Base-by-base conservation (phyloP, 352 stramenopile species). In the Globisporangium apiculatum region DNA sequence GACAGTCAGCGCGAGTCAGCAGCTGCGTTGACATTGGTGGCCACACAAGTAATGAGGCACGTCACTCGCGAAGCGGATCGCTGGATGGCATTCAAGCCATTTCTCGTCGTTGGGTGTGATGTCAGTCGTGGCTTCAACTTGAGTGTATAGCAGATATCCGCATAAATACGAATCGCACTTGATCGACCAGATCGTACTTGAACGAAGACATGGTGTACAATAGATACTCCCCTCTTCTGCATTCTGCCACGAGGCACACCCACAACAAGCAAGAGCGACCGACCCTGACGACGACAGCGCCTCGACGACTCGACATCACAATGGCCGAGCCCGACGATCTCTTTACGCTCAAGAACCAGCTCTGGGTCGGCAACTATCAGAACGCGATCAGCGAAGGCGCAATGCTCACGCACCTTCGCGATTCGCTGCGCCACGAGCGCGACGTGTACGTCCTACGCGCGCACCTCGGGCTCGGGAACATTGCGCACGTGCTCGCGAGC, bases 331-430 rank as follows among this genome's bases (percentile, higher is more conserved):
- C 96, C 11, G 96, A 99, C 70, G 96, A 99, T 62, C 83, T 99
- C 48, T 99, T 98, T 78, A 99, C 95, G 67, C 79, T 99, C 31
- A 94, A 97, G 71, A 98, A 97, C 77, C 94, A 98, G 71, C 96
- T 97, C 62, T 98, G 93, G 91, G 79, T 98, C 48, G 96, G 95
- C 55, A 97, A 98, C 79, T 99, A 97, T 77, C 77, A 94, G 66
- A 92, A 98, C 53, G 86, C 85, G 24, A 76, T 98, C 41, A 96
- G 96, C 58, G 95, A 98, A 65, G 89, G 75, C 38, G 83, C 74
- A 55, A 85, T 91, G 62, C 83, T 98, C 18, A 86, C 76, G 61
- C 83, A 96, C 64, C 53, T 98, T 67, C 72, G 72, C 41, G 79
- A 94, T 14, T 57, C 85, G 36, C 73, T 98, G 53, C 93, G 94